Evolutionary conservation across 768 basidiomycete species (phyloP).

Genomic region (Harrya chromipes): DNA sequence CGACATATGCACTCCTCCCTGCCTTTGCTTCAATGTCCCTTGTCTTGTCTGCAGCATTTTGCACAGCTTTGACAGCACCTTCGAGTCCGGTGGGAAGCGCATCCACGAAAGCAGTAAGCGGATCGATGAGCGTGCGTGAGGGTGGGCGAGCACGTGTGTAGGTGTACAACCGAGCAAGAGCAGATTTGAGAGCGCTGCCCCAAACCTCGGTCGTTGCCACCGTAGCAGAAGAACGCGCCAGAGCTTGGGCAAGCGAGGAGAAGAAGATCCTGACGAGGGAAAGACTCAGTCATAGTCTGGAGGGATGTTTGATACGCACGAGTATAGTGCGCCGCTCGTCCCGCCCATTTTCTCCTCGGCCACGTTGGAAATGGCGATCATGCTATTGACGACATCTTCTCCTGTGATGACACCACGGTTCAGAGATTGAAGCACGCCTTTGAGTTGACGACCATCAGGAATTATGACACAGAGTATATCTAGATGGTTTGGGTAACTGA

Average conservation of each 20-base stretch:
- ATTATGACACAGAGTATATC: neutral
- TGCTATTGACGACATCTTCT: constrained; percentile 57
- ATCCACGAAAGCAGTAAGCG: constrained; percentile 72
- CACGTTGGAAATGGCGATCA: constrained; percentile 67
- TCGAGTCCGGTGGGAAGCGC: constrained; percentile 36
- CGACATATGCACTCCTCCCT: constrained; percentile 86
- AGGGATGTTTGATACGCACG: constrained; percentile 48
- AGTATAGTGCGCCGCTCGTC: constrained; percentile 87
- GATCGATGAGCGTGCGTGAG: constrained; percentile 91
- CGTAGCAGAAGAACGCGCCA: constrained; percentile 40
- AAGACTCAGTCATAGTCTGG: neutral
- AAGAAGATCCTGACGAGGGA: constrained; percentile 74
- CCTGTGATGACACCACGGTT: constrained; percentile 55
- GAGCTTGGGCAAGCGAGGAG: constrained; percentile 76
- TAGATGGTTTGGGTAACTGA: constrained; percentile 21
- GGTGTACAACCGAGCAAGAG: constrained; percentile 63
- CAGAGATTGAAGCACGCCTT: constrained; percentile 62
- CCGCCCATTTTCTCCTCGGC: constrained; percentile 89
- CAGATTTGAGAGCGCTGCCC: constrained; percentile 53
- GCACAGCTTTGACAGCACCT: constrained; percentile 57
- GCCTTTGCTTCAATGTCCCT: constrained; percentile 78
- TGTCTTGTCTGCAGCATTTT: constrained; percentile 69
- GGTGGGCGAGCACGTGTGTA: constrained; percentile 90
- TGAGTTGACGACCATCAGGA: neutral
- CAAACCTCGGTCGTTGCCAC: constrained; percentile 49